Evolutionary conservation across 306 rosid species (phyloP).

Genomic region (Mimosa bimucronata): DNA sequence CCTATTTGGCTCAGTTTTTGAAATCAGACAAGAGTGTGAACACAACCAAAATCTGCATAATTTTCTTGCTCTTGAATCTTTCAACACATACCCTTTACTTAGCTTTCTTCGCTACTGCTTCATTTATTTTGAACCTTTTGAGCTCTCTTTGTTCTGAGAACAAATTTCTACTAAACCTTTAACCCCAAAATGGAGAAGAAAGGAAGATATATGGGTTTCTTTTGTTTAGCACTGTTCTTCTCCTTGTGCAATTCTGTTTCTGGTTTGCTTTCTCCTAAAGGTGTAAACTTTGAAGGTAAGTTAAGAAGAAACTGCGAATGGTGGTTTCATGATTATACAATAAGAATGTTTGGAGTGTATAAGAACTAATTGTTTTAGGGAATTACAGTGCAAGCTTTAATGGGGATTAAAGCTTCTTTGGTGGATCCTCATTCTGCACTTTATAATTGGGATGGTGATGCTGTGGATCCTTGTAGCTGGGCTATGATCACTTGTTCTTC

Average conservation of each 20-base stretch:
- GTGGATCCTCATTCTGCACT: slow-evolving; percentile 74
- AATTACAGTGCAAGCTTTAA: slow-evolving; percentile 75
- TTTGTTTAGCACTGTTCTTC: slow-evolving; percentile 56
- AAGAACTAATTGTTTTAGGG: background rate
- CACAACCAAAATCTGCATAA: slow-evolving; percentile 49
- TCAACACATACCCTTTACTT: slow-evolving; percentile 53
- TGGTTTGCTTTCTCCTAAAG: slow-evolving; percentile 75
- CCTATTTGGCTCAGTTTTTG: slow-evolving; percentile 41
- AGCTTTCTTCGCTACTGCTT: slow-evolving; percentile 19
- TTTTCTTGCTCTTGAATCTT: slow-evolving; percentile 29
- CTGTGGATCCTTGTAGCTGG: slow-evolving; percentile 99
- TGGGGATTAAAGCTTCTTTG: slow-evolving; percentile 54
- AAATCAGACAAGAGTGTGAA: slow-evolving; percentile 55
- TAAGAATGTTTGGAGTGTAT: background rate
- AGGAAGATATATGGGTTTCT: slow-evolving; percentile 36
- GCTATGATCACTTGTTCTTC: slow-evolving; percentile 85
- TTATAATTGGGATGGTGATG: slow-evolving; percentile 75
- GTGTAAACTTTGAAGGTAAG: slow-evolving; percentile 92
- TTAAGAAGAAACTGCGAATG: slow-evolving; percentile 15
- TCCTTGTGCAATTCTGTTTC: slow-evolving; percentile 56
- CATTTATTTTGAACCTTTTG: background rate
- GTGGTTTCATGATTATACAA: slow-evolving; percentile 3
- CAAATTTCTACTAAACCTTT: slow-evolving; percentile 32
- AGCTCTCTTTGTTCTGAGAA: background rate
- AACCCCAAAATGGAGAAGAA: slow-evolving; percentile 56